These are phyloP conservation scores for Globisporangium alternatum DNA, from an alignment of 352 stramenopile species.

Conservation along the genomic window DNA sequence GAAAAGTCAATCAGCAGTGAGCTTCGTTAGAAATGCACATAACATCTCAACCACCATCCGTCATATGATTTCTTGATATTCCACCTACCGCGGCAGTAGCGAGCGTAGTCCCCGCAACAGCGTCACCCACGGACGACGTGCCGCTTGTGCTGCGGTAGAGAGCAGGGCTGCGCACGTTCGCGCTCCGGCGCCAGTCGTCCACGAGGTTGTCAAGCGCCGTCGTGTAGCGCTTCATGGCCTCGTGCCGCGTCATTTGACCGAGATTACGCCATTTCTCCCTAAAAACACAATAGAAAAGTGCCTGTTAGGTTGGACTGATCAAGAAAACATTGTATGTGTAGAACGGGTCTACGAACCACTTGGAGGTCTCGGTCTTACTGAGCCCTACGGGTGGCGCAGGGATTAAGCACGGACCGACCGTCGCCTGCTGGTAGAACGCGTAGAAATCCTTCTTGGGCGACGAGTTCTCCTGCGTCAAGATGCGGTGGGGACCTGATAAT, in stretches of 20 bases:
- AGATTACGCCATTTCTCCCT: conserved; percentile 75
- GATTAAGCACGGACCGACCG: conserved; percentile 46
- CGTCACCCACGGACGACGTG: conserved; percentile 11
- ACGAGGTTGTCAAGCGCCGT: conserved; percentile 75
- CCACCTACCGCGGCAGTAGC: not conserved
- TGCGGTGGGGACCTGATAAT: conserved; percentile 54
- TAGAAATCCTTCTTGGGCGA: conserved; percentile 80
- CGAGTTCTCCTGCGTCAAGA: conserved; percentile 69
- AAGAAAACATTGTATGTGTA: not conserved
- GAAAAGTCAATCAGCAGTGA: not conserved
- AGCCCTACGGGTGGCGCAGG: conserved; percentile 28
- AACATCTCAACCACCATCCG: not conserved
- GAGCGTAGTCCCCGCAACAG: conserved; percentile 3
- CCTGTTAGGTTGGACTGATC: not conserved
- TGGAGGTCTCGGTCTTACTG: conserved; percentile 54
- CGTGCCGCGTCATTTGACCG: conserved; percentile 61
- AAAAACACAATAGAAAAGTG: not conserved
- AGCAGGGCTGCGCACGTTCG: conserved; percentile 30
- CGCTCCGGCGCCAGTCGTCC: conserved; percentile 73
- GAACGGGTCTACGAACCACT: conserved; percentile 29
- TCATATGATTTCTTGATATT: not conserved
- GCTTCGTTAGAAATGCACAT: not conserved
- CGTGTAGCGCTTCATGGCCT: conserved; percentile 80
- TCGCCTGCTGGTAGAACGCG: conserved; percentile 75
- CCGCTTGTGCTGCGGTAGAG: conserved; percentile 16